Base-by-base conservation (phyloP, 2,329 filamentous ascomycete species). In the Septoria linicola region DNA sequence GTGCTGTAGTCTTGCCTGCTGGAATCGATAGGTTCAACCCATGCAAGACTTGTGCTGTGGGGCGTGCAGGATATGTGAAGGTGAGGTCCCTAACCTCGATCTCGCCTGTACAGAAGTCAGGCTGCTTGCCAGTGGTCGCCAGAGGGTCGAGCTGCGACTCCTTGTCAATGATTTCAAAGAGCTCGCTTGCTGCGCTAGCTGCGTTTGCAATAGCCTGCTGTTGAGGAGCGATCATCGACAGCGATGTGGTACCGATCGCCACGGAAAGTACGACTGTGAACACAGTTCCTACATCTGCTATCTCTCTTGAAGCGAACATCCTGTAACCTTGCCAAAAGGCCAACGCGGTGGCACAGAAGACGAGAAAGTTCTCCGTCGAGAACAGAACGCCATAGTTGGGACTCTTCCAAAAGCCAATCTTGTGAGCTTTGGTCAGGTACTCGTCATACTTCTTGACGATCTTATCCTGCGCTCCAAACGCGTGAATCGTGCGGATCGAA, bases 51-150 rank as follows among this genome's bases (percentile, higher is more conserved):
- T 57, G 59, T 5, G 67, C 64, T 49, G 54, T 65, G 57, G 70
- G 52, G 58, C 72, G 64, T 4, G 72, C 0, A 13, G 87, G 87
- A 61, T 91, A 91, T 1, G 85, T 80, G 62, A 91, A 90, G n/a
- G 76, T 79, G 8, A 91, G 79, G 35, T 81, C 74, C 8, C 80
- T 70, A 21, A 91, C 80, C 4, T 77, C 69, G 41, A 88, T 84
- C 44, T 85, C 78, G 7, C 68, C 68, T 8, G 35, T 40, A 21
- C 63, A 66, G 4, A 40, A 23, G 8, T 25, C 30, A 2, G 64
- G 66, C 23, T 55, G 44, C 23, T 51, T 52, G 14, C 67, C 65
- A 11, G 47, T 48, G 10, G 57, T 19, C 21, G 59, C 46, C 2
- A 72, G 58, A 0, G 73, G 68, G 55, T 76, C 71, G 1, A 75